These are phyloP conservation scores for Fusarium sacchari DNA, from an alignment of 2,329 filamentous ascomycete species.

Conservation along the genomic window DNA sequence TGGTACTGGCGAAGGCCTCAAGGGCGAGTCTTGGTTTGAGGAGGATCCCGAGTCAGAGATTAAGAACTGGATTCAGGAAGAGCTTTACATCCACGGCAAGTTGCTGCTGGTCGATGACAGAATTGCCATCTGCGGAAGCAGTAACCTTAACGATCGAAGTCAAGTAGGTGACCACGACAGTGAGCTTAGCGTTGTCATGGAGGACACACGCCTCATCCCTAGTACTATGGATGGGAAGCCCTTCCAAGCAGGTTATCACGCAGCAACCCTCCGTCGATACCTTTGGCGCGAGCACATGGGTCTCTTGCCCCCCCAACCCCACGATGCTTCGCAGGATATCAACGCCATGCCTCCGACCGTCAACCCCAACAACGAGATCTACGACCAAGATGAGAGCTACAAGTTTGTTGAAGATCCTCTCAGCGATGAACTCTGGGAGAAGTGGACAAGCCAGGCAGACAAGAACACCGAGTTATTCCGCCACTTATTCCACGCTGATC, in stretches of 20 bases:
- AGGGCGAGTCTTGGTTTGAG: conserved; percentile 80
- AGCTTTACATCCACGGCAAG: conserved; percentile 95
- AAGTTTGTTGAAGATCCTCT: conserved; percentile 77
- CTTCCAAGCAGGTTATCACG: conserved; percentile 83
- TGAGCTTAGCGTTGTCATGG: conserved; percentile 89
- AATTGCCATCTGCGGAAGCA: conserved; percentile 84
- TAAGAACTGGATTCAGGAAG: conserved; percentile 91
- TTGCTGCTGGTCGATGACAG: conserved; percentile 89
- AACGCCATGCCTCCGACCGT: conserved; percentile 79
- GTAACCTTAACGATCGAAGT: conserved; percentile 91
- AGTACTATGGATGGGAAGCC: conserved; percentile 82
- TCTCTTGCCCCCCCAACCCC: conserved; percentile 76
- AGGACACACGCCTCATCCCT: conserved; percentile 77
- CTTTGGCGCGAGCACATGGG: conserved; percentile 94
- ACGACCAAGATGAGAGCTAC: conserved; percentile 68
- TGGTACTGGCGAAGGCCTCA: conserved; percentile 60
- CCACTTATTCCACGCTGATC: conserved; percentile 87
- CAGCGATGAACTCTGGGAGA: conserved; percentile 70
- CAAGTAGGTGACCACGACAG: conserved; percentile 91
- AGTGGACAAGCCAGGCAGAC: conserved; percentile 75
- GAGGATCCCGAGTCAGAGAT: conserved; percentile 77
- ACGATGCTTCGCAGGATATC: conserved; percentile 72
- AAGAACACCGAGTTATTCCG: conserved; percentile 79
- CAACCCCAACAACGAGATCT: conserved; percentile 71
- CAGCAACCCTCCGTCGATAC: conserved; percentile 80